Base-by-base conservation (phyloP, 768 basidiomycete genomes). In the Crassisporium funariophilum region DNA sequence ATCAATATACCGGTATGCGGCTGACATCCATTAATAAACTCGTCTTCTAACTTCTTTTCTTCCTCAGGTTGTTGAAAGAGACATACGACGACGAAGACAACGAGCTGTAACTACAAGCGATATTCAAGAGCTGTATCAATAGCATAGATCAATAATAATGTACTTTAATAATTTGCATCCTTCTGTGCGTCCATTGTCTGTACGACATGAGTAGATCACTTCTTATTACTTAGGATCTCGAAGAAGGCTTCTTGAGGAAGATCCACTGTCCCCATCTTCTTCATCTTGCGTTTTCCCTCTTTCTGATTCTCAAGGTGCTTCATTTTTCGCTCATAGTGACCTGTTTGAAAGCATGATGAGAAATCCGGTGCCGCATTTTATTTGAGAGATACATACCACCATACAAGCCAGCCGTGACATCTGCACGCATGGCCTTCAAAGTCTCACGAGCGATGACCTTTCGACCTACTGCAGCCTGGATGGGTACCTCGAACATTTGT, bases 211-310 rank as follows among this genome's bases (percentile, higher is more conserved):
- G n/a, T n/a, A n/a, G n/a, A n/a, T 50, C 31, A 71, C 48, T 72
- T 71, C 60, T 80, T 86, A 36, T 77, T 77, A 59, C 83, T 81
- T 50, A 98, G 73, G 43, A 98, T 86, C 52, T 91, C 82, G 66
- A 89, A 97, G 78, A 99, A 98, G 1, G 95, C 95, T 59, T 95
- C 92, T 59, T 97, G 93, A 22, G 95, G 94, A 33, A 99, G 79
- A 50, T 92, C 85, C 41, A 98, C 91, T 46, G 75, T 84, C 25
- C 94, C 93, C 42, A 95, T 76, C 51, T 82, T 81, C 70, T 95
- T 98, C 80, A 98, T 86, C 50, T 78, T 77, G 41, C 84, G 81
- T 68, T 98, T 98, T 33, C 91, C 86, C 64, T 91, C 92, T 68
- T 97, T 97, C 67, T 99, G 95, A 59, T 88, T 88, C 58, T 88